Conservation (phyloP, 495 filamentous ascomycete genomes). For the Podospora tetraspora region DNA sequence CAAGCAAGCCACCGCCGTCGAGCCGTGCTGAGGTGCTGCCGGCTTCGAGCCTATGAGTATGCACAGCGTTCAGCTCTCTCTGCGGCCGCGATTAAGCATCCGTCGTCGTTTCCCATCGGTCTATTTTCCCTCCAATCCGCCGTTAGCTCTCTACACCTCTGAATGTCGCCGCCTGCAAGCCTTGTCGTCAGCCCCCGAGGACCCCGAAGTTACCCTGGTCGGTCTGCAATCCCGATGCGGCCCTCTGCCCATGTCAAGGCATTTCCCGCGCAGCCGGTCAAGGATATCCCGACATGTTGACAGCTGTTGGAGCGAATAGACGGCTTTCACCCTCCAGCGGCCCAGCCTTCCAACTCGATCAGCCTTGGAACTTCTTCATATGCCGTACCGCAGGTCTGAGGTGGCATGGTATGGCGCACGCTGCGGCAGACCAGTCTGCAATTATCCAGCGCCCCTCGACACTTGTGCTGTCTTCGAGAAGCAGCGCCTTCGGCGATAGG, state of each 20-base stretch:
- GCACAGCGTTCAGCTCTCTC: neutral
- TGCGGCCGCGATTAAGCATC: neutral
- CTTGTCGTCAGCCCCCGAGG: neutral
- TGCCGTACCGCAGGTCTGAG: neutral
- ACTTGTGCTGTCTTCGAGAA: neutral
- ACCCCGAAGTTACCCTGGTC: neutral
- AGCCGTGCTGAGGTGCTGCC: neutral
- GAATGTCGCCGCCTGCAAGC: neutral
- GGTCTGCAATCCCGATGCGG: slow-evolving; percentile 6
- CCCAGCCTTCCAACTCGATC: neutral
- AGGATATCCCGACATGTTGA: neutral
- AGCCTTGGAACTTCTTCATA: neutral
- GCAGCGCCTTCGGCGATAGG: neutral
- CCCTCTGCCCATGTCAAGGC: neutral
- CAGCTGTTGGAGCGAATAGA: slow-evolving; percentile 3
- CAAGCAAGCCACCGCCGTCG: neutral
- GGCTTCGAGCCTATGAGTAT: neutral
- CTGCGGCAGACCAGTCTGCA: neutral
- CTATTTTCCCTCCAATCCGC: neutral
- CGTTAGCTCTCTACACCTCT: neutral
- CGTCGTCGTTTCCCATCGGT: neutral
- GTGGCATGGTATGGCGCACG: neutral
- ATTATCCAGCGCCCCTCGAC: neutral
- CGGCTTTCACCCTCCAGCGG: neutral
- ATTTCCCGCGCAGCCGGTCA: slow-evolving; percentile 7